phyloP scores from a whole-genome alignment of 345 rosid species.

The Rhizophora mangle region DNA sequence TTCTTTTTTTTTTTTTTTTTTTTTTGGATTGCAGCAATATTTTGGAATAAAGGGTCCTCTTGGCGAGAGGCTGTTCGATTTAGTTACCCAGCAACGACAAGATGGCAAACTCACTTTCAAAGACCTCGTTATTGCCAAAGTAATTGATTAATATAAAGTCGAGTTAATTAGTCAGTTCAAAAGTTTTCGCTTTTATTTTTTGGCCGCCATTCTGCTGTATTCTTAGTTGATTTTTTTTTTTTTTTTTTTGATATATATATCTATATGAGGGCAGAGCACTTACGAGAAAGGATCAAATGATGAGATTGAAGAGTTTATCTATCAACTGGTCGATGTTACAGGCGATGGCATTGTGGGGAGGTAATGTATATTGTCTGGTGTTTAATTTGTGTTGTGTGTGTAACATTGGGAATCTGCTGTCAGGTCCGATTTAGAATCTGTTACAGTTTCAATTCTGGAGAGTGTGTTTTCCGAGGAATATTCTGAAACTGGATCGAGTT shows the following conservation, averaged over 20 bases:
- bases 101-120: slow-evolving; percentile 56
- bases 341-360: slow-evolving; percentile 60
- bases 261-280: slow-evolving; percentile 42
- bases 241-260: background rate
- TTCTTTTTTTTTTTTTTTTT: background rate
- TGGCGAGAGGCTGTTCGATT: slow-evolving; percentile 63
- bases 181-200: background rate
- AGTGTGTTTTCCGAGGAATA: slow-evolving; percentile 38
- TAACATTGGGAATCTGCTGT: slow-evolving; percentile 14
- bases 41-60: slow-evolving; percentile 58
- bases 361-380: slow-evolving; percentile 26
- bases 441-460: slow-evolving; percentile 41
- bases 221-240: background rate
- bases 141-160: slow-evolving; percentile 6
- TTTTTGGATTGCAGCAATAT: slow-evolving; percentile 33
- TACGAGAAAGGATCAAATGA: slow-evolving; percentile 80
- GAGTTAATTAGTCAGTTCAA: background rate
- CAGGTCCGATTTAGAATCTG: slow-evolving; percentile 79
- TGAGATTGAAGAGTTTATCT: slow-evolving; percentile 81
- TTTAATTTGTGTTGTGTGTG: slow-evolving; percentile 15
- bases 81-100: slow-evolving; percentile 56
- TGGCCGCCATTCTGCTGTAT: background rate
- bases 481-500: slow-evolving; percentile 38
- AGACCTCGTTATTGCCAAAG: slow-evolving; percentile 89
- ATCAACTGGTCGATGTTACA: slow-evolving; percentile 60